These are phyloP conservation scores for Exophiala xenobiotica DNA, from an alignment of 2,329 filamentous ascomycete genomes.

Conservation along the genomic window DNA sequence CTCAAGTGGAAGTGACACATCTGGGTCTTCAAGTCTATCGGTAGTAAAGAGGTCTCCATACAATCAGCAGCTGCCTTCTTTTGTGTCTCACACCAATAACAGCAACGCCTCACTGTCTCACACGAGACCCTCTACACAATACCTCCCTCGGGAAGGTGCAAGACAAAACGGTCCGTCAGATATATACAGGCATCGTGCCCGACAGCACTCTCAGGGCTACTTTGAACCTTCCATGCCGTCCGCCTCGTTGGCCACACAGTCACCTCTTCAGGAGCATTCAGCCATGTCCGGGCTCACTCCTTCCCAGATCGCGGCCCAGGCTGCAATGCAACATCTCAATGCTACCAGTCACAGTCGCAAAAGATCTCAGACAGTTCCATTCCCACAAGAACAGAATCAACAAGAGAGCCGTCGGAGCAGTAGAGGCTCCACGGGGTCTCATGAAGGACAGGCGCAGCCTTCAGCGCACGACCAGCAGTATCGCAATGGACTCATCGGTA, in stretches of 20 bases:
- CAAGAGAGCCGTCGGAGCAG: slow-evolving; percentile 34
- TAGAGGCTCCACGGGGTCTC: slow-evolving; percentile 36
- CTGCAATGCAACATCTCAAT: slow-evolving; percentile 59
- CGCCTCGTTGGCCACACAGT: slow-evolving; percentile 41
- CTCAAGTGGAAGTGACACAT: slow-evolving; percentile 49
- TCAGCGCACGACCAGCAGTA: slow-evolving; percentile 37
- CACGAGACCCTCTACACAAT: slow-evolving; percentile 37
- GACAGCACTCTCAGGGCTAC: slow-evolving; percentile 64
- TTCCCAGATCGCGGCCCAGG: slow-evolving; percentile 65
- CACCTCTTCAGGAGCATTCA: slow-evolving; percentile 36
- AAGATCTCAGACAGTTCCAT: slow-evolving; percentile 55
- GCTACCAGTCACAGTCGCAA: slow-evolving; percentile 47
- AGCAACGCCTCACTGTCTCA: slow-evolving; percentile 39
- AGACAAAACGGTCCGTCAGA: slow-evolving; percentile 38
- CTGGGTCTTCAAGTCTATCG: slow-evolving; percentile 45
- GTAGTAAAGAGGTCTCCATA: slow-evolving; percentile 41
- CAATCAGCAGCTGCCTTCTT: slow-evolving; percentile 34
- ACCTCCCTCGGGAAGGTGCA: slow-evolving; percentile 41
- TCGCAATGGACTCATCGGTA: slow-evolving; percentile 53
- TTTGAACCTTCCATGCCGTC: slow-evolving; percentile 64
- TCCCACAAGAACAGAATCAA: slow-evolving; percentile 36
- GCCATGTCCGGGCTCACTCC: slow-evolving; percentile 52
- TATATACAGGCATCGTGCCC: slow-evolving; percentile 43
- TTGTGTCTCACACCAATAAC: slow-evolving; percentile 30
- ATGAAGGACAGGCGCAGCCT: slow-evolving; percentile 31